These are phyloP conservation scores for Lentinula aciculospora DNA, from an alignment of 768 basidiomycete genomes.

Conservation along the genomic window DNA sequence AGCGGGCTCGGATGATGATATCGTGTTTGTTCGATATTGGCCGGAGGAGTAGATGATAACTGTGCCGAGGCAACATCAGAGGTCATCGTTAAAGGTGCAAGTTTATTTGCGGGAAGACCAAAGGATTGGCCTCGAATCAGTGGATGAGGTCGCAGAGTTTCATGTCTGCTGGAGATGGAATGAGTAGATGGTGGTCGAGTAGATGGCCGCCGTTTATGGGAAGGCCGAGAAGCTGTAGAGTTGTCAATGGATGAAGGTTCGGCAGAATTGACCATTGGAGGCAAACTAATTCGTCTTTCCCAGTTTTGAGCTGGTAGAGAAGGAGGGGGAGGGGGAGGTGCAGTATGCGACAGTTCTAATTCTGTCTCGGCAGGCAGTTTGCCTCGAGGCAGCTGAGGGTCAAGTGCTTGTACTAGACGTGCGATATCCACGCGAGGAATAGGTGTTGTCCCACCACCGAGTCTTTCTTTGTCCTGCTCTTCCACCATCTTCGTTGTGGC, in stretches of 20 bases:
- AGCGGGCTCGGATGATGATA: constrained; percentile 25
- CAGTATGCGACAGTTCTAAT: background rate
- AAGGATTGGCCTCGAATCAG: constrained; percentile 72
- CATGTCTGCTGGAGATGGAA: constrained; percentile 36
- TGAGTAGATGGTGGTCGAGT: constrained; percentile 63
- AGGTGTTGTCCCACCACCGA: constrained; percentile 6
- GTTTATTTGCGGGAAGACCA: constrained; percentile 39
- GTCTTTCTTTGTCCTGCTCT: constrained; percentile 2
- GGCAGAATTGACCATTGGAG: constrained; percentile 23
- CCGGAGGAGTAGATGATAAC: constrained; percentile 32
- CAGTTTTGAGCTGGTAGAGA: background rate
- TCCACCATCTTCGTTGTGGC: background rate
- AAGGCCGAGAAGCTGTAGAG: constrained; percentile 22
- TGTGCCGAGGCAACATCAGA: constrained; percentile 17
- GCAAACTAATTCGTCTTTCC: background rate
- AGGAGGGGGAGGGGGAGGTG: background rate
- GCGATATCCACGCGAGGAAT: constrained; percentile 31
- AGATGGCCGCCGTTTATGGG: constrained; percentile 31
- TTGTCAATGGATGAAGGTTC: constrained; percentile 33
- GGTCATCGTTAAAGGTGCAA: constrained; percentile 52
- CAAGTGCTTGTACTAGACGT: constrained; percentile 20
- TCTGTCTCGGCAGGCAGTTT: background rate
- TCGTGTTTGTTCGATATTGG: constrained; percentile 17
- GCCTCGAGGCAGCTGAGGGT: constrained; percentile 18
- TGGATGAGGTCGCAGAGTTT: constrained; percentile 63